Evolutionary conservation across 768 basidiomycete genomes (phyloP).

Genomic region (Mycena amicta): DNA sequence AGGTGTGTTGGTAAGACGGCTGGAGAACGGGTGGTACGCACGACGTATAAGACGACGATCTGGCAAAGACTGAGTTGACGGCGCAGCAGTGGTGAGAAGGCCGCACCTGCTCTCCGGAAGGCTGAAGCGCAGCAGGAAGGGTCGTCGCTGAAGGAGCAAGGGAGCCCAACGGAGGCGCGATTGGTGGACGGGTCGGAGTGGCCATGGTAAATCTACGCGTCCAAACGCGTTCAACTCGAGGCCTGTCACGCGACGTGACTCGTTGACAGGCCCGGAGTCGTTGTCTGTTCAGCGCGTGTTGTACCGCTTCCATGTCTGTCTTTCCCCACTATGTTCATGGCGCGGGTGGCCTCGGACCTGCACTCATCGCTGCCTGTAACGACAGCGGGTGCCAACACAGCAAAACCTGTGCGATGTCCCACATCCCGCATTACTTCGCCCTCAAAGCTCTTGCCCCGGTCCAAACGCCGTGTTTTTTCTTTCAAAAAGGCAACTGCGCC

Average conservation of each 20-base stretch:
- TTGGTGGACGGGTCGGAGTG: slow-evolving; percentile 38
- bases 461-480: slow-evolving; percentile 10
- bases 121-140: slow-evolving; percentile 45
- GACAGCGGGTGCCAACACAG: slow-evolving; percentile 17
- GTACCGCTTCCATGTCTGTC: background rate
- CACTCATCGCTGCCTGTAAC: slow-evolving; percentile 8
- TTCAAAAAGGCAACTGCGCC: slow-evolving; percentile 5
- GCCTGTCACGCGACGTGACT: background rate
- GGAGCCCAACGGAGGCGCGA: slow-evolving; percentile 47
- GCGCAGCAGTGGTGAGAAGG: slow-evolving; percentile 10
- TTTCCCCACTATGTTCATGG: background rate
- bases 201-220: background rate
- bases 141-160: slow-evolving; percentile 33
- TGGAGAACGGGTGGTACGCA: slow-evolving; percentile 40
- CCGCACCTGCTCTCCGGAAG: slow-evolving; percentile 74
- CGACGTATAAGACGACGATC: slow-evolving; percentile 78
- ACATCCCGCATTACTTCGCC: background rate
- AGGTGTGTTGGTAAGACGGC: slow-evolving; percentile 7
- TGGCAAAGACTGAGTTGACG: slow-evolving; percentile 31
- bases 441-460: background rate
- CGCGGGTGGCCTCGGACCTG: background rate
- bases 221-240: background rate
- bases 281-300: too few relatives aligned
- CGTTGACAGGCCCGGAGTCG: too few relatives aligned
- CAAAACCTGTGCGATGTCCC: slow-evolving; percentile 8